Base-by-base conservation (phyloP, 306 rosid genomes). In the Rosa rugosa region DNA sequence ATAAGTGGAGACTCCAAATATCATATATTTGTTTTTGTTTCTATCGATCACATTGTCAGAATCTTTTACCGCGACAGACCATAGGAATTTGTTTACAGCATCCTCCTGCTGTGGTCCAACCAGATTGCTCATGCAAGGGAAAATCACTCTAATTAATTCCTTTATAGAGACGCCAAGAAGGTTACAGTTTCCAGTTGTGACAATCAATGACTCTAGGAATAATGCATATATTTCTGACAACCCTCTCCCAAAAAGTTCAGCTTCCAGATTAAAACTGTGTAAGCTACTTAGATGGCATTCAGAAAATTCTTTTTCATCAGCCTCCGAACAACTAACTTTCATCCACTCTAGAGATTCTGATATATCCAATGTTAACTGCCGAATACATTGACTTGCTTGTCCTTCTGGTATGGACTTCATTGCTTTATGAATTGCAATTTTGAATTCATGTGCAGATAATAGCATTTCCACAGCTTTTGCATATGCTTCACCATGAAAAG, bases 361-460 rank as follows among this genome's bases (percentile, higher is more conserved):
- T 84, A 92, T 71, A 80, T 92, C 97, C 67, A 66, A 80, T 44
- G 85, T 84, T 75, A 92, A 75, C 83, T 86, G 89, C 69, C 80
- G 84, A 80, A 92, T 79, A 83, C 85, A 91, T 69, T 86, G 90
- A 77, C 89, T 86, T 31, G 88, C 95, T 87, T 92, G 94, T 57
- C 99, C 97, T 88, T 92, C 99, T 46, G 99, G 99, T 77, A 90
- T 85, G 72, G 87, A 84, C 80, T 85, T 85, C 80, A 92, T 45
- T 45, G 91, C 91, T 84, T 80, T 84, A 79, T 75, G 83, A 72
- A 91, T 77, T 66, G 88, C 89, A 82, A 69, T 71, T 77, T 85
- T 86, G 71, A 94, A 87, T 63, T 86, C 87, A 62, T 85, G 87
- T 17, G 92, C 87, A 78, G 85, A 84, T 78, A 94, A 80, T 62